Evolutionary conservation across 495 filamentous ascomycete genomes (phyloP).

Genomic region (Zalerion maritima): DNA sequence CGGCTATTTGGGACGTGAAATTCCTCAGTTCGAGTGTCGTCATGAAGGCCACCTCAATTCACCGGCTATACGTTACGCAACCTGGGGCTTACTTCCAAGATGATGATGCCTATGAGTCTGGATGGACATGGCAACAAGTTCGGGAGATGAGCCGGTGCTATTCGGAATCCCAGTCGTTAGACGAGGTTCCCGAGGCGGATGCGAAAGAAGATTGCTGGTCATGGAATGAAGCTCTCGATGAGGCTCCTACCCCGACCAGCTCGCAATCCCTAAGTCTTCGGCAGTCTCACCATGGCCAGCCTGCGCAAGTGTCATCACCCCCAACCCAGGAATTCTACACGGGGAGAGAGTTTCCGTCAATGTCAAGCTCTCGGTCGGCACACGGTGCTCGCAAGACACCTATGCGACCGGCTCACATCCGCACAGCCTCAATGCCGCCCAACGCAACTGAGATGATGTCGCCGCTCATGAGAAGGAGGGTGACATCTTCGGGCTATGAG

Average conservation of each 20-base stretch:
- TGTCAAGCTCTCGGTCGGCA: no score
- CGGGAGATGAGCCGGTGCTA: slow-evolving; percentile 42
- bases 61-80: slow-evolving; percentile 51
- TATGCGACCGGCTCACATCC: slow-evolving; percentile 21
- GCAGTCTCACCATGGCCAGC: slow-evolving; percentile 17
- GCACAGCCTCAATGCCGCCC: slow-evolving; percentile 35
- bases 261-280: slow-evolving; percentile 24
- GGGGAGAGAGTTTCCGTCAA: slow-evolving; percentile 6
- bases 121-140: slow-evolving; percentile 48
- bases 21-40: slow-evolving; percentile 48
- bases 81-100: slow-evolving; percentile 49
- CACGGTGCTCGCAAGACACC: background rate
- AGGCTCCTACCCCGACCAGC: slow-evolving; percentile 16
- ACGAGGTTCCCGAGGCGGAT: slow-evolving; percentile 40
- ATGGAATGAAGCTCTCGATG: slow-evolving; percentile 40
- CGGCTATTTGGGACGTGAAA: slow-evolving; percentile 49
- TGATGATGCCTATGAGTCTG: slow-evolving; percentile 24
- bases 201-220: slow-evolving; percentile 40
- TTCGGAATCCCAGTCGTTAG: slow-evolving; percentile 23
- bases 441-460: slow-evolving; percentile 11
- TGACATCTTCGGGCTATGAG: slow-evolving; percentile 17
- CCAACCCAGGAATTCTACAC: slow-evolving; percentile 21
- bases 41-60: slow-evolving; percentile 44
- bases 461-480: slow-evolving; percentile 19
- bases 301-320: slow-evolving; percentile 20